phyloP scores from a whole-genome alignment of 345 rosid genomes.

The Combretum micranthum region DNA sequence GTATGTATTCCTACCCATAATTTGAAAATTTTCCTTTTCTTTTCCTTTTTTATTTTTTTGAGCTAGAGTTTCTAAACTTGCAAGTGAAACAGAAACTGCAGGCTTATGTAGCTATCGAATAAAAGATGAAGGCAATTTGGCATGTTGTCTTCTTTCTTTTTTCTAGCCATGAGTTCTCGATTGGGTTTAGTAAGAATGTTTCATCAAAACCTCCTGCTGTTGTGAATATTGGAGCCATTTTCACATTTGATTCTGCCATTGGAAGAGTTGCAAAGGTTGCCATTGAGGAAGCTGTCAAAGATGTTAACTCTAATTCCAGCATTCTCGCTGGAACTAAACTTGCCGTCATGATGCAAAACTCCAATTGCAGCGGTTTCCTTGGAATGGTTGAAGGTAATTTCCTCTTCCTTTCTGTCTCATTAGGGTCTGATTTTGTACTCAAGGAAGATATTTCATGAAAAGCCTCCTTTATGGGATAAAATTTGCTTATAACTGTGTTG shows the following conservation, averaged over 20 bases:
- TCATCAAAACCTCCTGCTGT: constrained; percentile 48
- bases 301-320: constrained; percentile 63
- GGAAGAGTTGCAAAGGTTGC: constrained; percentile 88
- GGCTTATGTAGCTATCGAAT: constrained; percentile 8
- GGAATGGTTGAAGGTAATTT: constrained; percentile 85
- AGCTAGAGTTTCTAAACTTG: background rate
- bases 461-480: background rate
- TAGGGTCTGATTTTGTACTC: constrained; percentile 6
- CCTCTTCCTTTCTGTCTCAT: constrained; percentile 2
- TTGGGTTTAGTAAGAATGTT: constrained; percentile 30
- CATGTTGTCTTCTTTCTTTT: constrained; percentile 26
- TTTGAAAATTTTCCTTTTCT: too few relatives aligned
- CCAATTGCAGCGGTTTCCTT: constrained; percentile 81
- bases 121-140: constrained; percentile 27
- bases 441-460: background rate
- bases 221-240: constrained; percentile 67
- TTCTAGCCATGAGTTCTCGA: constrained; percentile 22
- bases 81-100: constrained; percentile 2
- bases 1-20: too few relatives aligned
- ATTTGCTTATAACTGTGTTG: background rate
- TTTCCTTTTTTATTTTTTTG: background rate
- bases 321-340: constrained; percentile 58
- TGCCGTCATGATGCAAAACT: constrained; percentile 31
- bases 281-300: constrained; percentile 79
- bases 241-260: constrained; percentile 52